A percentile compares a stretch with the other conserved stretches of the same genome.
Conservation (phyloP, 1,284 basidiomycete genomes). For the Apiotrichum siamense region DNA sequence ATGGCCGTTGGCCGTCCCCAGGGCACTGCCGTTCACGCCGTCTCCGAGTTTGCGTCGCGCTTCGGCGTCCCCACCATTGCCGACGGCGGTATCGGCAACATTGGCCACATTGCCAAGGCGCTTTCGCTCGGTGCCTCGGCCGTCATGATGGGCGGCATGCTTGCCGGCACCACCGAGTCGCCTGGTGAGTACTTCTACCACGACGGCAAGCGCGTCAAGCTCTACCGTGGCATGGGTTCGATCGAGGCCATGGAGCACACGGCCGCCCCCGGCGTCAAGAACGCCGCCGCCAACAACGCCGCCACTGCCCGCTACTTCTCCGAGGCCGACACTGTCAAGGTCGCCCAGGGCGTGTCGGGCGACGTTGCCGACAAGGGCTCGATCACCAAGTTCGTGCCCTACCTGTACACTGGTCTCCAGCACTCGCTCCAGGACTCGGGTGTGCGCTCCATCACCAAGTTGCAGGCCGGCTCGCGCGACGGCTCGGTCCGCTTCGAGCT, state of each 20-base stretch:
- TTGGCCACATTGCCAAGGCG: slow-evolving; percentile 97
- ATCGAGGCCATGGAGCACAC: slow-evolving; percentile 94
- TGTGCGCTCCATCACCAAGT: slow-evolving; percentile 54
- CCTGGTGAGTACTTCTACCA: slow-evolving; percentile 99
- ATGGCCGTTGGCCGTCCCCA: slow-evolving; percentile 99
- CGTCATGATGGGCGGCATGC: slow-evolving; percentile 97
- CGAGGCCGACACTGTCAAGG: slow-evolving; percentile 89
- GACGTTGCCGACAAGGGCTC: slow-evolving; percentile 97
- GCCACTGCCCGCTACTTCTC: slow-evolving; percentile 97
- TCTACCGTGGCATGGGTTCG: slow-evolving; percentile 97
- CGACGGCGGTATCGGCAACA: slow-evolving; percentile 94
- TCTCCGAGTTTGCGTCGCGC: slow-evolving; percentile 78
- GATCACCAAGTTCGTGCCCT: slow-evolving; percentile 83
- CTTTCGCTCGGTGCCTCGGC: slow-evolving; percentile 86
- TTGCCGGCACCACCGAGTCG: slow-evolving; percentile 94
- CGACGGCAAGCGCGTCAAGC: slow-evolving; percentile 96
- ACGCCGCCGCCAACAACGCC: slow-evolving; percentile 69
- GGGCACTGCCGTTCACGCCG: slow-evolving; percentile 91
- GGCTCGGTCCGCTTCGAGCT: slow-evolving; percentile 85
- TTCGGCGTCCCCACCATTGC: slow-evolving; percentile 97
- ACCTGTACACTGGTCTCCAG: slow-evolving; percentile 85
- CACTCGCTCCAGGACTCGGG: slow-evolving; percentile 96
- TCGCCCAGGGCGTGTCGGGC: slow-evolving; percentile 93
- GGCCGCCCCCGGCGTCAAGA: slow-evolving; percentile 53
- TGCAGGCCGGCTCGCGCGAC: slow-evolving; percentile 59